Conservation (phyloP, 2,329 filamentous ascomycete species). For the Thielaviopsis populi region DNA sequence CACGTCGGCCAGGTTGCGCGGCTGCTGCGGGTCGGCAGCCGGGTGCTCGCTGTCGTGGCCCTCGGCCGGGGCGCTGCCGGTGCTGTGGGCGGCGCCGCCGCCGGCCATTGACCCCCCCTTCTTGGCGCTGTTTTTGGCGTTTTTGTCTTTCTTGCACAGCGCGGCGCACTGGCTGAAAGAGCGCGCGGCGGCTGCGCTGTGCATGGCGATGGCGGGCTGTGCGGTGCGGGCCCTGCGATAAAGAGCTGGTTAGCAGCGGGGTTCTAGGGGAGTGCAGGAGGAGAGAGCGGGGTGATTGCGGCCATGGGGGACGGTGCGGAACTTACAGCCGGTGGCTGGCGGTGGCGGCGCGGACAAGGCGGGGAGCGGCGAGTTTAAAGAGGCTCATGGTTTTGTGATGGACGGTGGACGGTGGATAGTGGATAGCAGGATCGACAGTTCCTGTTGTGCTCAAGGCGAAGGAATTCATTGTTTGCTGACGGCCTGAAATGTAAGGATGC, state of each 20-base stretch:
- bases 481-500: not conserved
- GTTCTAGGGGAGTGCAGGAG: not conserved
- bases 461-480: not conserved
- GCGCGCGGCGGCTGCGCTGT: slow-evolving; percentile 18
- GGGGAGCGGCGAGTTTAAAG: slow-evolving; percentile 1
- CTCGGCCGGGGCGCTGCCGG: slow-evolving; percentile 17
- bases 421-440: too few species aligned
- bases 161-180: slow-evolving; percentile 23
- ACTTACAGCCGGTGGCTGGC: slow-evolving; percentile 3
- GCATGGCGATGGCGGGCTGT: not conserved
- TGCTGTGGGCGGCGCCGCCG: too few species aligned
- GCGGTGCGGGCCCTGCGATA: not conserved
- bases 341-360: not conserved
- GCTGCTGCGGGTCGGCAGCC: slow-evolving; percentile 28
- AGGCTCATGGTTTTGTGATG: slow-evolving; percentile 10
- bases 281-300: too few species aligned
- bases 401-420: too few species aligned
- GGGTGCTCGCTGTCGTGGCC: slow-evolving; percentile 21
- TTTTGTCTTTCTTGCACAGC: slow-evolving; percentile 26
- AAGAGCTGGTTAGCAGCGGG: not conserved
- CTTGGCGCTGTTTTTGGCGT: slow-evolving; percentile 15
- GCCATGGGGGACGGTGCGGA: too few species aligned
- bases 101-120: slow-evolving; percentile 17
- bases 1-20: slow-evolving; percentile 36
- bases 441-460: too few species aligned